Evolutionary conservation across 116 monocot species (phyloP), one percentile per base, ranked within the genome.

Genomic region (Zostera marina): DNA sequence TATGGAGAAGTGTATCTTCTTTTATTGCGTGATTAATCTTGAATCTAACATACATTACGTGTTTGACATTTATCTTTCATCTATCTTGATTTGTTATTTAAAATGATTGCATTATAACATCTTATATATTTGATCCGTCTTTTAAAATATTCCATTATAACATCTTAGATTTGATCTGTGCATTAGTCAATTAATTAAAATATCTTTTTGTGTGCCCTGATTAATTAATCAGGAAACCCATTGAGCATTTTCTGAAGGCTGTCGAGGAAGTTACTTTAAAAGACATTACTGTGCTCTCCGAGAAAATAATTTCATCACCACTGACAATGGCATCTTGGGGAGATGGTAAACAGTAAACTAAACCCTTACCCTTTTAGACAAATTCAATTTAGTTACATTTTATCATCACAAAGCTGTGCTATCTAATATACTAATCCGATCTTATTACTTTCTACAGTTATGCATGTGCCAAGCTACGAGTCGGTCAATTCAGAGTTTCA

Each of bases 241-340:
- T 82, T 38, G 82, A 80, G 42, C 69, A 82, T 74, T 88, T 85
- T 61, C 56, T 96, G 64, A 82, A 82, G 56, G 62, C 70, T 13
- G 62, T 88, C 24, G 82, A 88, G 11, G 78, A 68, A 45, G 76
- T 96, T 52, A 85, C 85, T 15, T 47, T 96, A 66, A 80, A 88
- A 64, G 96, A 89, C 64, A 74, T 96, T 9, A 26, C 79, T 42
- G 38, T 76, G 0, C 59, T 96, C 43, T 71, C 88, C 11, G 73
- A 80, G 64, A 88, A 96, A 66, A 72, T 96, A 15, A 76, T 88
- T 61, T 88, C 89, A 32, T 78, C 85, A 0, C 82, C 85, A 20
- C 82, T 96, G 11, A 96, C 96, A 20, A 77, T 96, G 89, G 82
- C 88, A 24, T 88, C 96, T 15, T 88, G 77, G 64, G 96, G 96